Base-by-base conservation (phyloP, 1,139 yeast species). In the Suhomyces chickasaworum region DNA sequence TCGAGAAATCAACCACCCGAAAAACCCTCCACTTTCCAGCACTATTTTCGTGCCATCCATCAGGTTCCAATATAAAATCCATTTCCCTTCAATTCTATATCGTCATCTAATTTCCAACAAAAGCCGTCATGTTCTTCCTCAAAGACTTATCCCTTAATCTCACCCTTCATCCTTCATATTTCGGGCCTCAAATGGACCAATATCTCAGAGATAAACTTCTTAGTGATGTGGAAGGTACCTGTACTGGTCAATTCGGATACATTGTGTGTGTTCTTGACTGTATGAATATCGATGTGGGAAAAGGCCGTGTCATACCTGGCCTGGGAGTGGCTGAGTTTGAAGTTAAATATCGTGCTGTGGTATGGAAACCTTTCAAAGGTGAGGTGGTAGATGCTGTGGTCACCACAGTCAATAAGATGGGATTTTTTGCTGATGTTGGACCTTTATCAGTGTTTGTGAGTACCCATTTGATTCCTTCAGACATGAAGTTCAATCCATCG, bases 171-270 rank as follows among this genome's bases (percentile, higher is more conserved):
- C 99, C 99, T 47, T 90, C 98, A 38, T 93, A 84, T 66, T 93
- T 91, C 63, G 99, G 99, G 1, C 97, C 99, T 4, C 95, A 91
- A 59, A 93, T 93, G 98, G 90, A 89, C 67, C 95, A 89, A 61
- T 91, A 84, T 64, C 77, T 93, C 56, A 83, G 95, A 62, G 89
- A 90, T 62, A 91, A 91, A 66, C 77, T 93, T 54, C 77, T 95
- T 50, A 90, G 89, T 56, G 99, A 93, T 61, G 99, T 95, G 40
- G 99, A 93, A 68, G 99, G 99, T 17, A 90, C 98, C 1, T 95
- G 99, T 71, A 90, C 99, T 1, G 99, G 99, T 57, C 97, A 93
- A 66, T 93, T 93, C 70, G 99, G 99, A 7, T 93, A 93, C 67
- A 93, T 93, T 57, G 87, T 93, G 49, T 93, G 98, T 69, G 99